Percentiles rank a stretch among this genome's conserved stretches.
phyloP scores from a whole-genome alignment of 2,329 filamentous ascomycete species.

The Trichoderma gracile region DNA sequence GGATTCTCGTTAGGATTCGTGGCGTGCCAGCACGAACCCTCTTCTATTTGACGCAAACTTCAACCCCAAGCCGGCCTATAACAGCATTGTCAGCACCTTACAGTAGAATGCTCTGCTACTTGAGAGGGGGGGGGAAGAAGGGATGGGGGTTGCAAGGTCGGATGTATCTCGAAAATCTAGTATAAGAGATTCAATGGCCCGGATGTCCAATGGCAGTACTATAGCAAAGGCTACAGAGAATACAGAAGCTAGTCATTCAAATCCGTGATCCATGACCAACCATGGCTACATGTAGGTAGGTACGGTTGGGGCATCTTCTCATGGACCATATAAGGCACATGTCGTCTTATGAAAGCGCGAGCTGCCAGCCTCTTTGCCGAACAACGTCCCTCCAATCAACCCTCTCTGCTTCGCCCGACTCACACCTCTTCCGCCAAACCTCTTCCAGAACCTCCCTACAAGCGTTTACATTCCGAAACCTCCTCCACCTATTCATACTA shows the following conservation, averaged over 20 bases:
- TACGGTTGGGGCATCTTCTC: too few species aligned
- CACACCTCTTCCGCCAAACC: background rate
- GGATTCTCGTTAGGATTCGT: slow-evolving; percentile 13
- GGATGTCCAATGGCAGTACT: background rate
- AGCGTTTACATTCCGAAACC: slow-evolving; percentile 6
- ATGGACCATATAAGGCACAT: too few species aligned
- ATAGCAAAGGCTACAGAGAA: background rate
- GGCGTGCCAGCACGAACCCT: background rate
- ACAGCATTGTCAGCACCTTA: background rate
- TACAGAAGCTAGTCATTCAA: background rate
- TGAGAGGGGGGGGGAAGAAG: too few species aligned
- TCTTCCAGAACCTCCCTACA: slow-evolving; percentile 6
- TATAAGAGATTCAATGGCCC: background rate
- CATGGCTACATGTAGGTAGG: too few species aligned
- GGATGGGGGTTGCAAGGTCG: background rate
- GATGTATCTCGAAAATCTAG: background rate
- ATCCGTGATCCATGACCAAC: background rate
- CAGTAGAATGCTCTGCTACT: background rate
- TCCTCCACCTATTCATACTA: slow-evolving; percentile 1
- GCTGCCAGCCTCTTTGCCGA: background rate
- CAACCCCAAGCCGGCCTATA: slow-evolving; percentile 4
- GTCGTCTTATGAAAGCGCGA: background rate
- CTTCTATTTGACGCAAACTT: slow-evolving; percentile 10
- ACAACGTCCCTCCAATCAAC: slow-evolving; percentile 8
- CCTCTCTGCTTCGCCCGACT: background rate